A percentile compares a stretch with the other conserved stretches of the same genome.
These are phyloP conservation scores for Populus davidiana DNA, from an alignment of 345 rosid species.

Conservation along the genomic window DNA sequence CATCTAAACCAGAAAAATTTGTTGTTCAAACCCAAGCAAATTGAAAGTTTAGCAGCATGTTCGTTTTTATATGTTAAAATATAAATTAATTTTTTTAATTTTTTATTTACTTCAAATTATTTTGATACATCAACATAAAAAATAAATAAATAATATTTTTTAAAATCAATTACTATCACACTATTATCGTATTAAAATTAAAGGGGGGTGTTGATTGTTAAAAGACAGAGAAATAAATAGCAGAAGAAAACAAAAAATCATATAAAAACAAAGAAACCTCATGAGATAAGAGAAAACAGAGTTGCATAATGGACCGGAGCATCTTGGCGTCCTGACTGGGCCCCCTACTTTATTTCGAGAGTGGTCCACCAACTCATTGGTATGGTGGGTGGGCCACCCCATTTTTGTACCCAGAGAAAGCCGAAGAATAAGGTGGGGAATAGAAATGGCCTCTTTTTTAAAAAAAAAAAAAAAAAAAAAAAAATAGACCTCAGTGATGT, in stretches of 20 bases:
- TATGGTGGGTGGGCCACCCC: constrained; percentile 28
- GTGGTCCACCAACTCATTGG: constrained; percentile 38
- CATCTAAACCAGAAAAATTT: neutral
- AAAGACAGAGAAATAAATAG: neutral
- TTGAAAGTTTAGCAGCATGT: too few relatives aligned
- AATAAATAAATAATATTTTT: too few relatives aligned
- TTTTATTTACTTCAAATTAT: too few relatives aligned
- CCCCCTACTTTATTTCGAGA: constrained; percentile 30
- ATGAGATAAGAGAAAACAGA: neutral
- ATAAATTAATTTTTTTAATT: too few relatives aligned
- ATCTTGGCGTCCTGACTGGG: constrained; percentile 24
- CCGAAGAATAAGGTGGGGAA: neutral
- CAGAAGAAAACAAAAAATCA: neutral
- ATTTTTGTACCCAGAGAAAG: constrained; percentile 12
- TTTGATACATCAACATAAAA: too few relatives aligned
- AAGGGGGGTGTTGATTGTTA: too few relatives aligned
- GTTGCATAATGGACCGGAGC: constrained; percentile 19
- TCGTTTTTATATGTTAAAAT: too few relatives aligned
- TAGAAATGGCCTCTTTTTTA: neutral
- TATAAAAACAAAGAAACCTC: neutral
- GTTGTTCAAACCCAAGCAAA: neutral
- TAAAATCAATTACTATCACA: too few relatives aligned
- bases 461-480: neutral
- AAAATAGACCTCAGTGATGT: too few relatives aligned
- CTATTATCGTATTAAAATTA: too few relatives aligned